Percentiles rank a stretch among this genome's conserved stretches.
Conservation (phyloP, 805 yeast species). For the Myxozyma lipomycoides region DNA sequence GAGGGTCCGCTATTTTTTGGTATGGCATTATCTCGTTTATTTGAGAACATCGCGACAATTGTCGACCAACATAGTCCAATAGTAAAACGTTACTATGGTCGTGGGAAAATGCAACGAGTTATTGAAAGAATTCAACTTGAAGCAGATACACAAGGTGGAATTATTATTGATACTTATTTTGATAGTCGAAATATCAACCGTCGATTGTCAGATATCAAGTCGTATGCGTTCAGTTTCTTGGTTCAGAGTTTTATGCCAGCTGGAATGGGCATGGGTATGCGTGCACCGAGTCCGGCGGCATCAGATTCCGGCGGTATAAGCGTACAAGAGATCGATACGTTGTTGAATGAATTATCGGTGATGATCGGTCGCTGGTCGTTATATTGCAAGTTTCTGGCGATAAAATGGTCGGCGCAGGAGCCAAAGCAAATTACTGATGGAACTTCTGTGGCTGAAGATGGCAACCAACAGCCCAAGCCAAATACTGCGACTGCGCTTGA, state of each 20-base stretch:
- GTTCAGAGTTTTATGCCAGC: conserved; percentile 36
- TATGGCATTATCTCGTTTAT: conserved; percentile 45
- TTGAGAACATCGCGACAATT: conserved; percentile 80
- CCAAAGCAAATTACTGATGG: conserved; percentile 3
- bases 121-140: conserved; percentile 75
- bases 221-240: conserved; percentile 52
- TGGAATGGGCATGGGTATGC: conserved; percentile 24
- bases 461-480: background rate
- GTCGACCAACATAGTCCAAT: conserved; percentile 81
- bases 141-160: conserved; percentile 87
- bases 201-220: conserved; percentile 50
- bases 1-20: conserved; percentile 38
- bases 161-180: conserved; percentile 79
- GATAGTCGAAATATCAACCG: conserved; percentile 64
- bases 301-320: conserved; percentile 39
- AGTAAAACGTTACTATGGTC: conserved; percentile 70
- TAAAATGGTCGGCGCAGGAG: conserved; percentile 27
- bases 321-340: conserved; percentile 61
- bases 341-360: conserved; percentile 65
- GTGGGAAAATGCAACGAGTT: conserved; percentile 53
- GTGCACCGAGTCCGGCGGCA: conserved; percentile 33
- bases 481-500: conserved; percentile 11
- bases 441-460: too few relatives aligned
- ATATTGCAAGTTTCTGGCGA: conserved; percentile 41
- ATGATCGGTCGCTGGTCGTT: conserved; percentile 83